These are phyloP conservation scores for Rhodotorula glutinis DNA, from an alignment of 1,284 basidiomycete species.

Conservation along the genomic window DNA sequence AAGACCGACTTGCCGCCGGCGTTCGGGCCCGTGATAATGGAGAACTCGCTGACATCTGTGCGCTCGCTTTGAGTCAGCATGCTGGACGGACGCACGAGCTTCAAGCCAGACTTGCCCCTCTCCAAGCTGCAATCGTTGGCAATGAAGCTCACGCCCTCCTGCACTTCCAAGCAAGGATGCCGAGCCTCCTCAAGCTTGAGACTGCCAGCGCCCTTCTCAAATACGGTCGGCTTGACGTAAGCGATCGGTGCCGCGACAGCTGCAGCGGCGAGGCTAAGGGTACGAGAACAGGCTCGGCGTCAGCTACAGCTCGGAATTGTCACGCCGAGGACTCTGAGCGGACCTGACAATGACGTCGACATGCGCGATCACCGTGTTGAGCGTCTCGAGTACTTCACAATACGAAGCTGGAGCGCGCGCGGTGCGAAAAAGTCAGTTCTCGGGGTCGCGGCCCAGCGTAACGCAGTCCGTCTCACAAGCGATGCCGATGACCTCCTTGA, in stretches of 20 bases:
- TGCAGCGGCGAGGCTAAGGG: conserved; percentile 76
- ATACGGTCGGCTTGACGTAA: conserved; percentile 77
- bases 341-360: conserved; percentile 88
- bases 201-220: conserved; percentile 72
- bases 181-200: conserved; percentile 76
- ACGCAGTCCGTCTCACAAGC: conserved; percentile 61
- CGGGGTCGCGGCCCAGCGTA: too few species aligned
- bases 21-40: conserved; percentile 71
- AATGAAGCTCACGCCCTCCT: conserved; percentile 93
- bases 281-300: neutral
- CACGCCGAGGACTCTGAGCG: conserved; percentile 23
- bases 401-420: conserved; percentile 58
- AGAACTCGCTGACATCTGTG: conserved; percentile 51
- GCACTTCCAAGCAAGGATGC: conserved; percentile 94
- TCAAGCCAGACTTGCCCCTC: conserved; percentile 56
- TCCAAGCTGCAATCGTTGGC: conserved; percentile 90
- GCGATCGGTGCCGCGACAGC: conserved; percentile 79
- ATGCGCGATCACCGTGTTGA: conserved; percentile 83
- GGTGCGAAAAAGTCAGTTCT: too few species aligned
- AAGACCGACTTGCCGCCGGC: conserved; percentile 90
- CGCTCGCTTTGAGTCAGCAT: neutral
- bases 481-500: conserved; percentile 89
- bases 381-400: conserved; percentile 79
- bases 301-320: too few species aligned
- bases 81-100: too few species aligned